These are phyloP conservation scores for Condylostoma magnum DNA, from an alignment of 169 alveolate genomes.

Conservation along the genomic window DNA sequence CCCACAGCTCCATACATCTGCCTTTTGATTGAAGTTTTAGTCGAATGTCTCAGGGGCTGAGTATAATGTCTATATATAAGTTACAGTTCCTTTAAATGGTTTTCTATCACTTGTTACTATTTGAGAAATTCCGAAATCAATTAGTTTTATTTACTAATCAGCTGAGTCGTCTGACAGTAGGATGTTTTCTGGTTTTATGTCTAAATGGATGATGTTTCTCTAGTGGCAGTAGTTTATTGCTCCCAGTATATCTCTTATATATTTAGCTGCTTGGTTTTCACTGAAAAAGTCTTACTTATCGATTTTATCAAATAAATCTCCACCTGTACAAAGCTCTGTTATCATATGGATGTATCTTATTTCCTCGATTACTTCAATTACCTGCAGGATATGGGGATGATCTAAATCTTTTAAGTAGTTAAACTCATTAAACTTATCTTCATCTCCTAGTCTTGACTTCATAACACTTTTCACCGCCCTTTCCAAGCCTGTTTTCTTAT, in stretches of 20 bases:
- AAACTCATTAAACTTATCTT: constrained; percentile 52
- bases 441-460: too few relatives aligned
- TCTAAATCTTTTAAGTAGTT: constrained; percentile 49
- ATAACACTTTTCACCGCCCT: constrained; percentile 74
- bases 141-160: constrained; percentile 1
- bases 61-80: constrained; percentile 45
- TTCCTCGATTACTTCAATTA: constrained; percentile 65
- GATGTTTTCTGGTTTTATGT: constrained; percentile 27
- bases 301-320: constrained; percentile 27
- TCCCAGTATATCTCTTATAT: constrained; percentile 4
- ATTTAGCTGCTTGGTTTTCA: constrained; percentile 22
- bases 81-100: constrained; percentile 63
- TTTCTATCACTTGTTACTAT: not conserved
- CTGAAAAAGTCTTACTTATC: not conserved
- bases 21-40: constrained; percentile 61
- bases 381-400: constrained; percentile 72
- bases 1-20: constrained; percentile 68
- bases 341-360: constrained; percentile 58
- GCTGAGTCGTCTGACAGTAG: not conserved
- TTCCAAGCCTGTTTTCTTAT: constrained; percentile 37
- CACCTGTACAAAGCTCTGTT: constrained; percentile 49
- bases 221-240: constrained; percentile 22
- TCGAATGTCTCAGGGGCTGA: constrained; percentile 81
- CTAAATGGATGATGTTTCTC: constrained; percentile 18
- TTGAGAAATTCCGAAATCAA: constrained; percentile 27